phyloP scores from a whole-genome alignment of 2,329 filamentous ascomycete genomes.

The Penicillium griseofulvum region DNA sequence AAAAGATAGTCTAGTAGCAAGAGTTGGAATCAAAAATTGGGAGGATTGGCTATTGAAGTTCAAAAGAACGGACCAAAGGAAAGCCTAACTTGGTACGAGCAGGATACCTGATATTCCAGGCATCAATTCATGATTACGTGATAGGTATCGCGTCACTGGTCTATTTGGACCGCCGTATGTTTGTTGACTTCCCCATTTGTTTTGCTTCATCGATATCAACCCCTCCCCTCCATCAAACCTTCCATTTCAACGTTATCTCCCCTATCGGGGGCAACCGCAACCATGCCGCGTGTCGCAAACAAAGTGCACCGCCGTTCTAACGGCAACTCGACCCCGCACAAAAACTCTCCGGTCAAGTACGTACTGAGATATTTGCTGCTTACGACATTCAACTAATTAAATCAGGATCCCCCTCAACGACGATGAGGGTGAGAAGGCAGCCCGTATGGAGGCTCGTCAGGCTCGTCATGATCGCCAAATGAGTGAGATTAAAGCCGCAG shows the following conservation, averaged over 20 bases:
- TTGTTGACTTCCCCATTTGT: constrained; percentile 32
- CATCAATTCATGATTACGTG: constrained; percentile 7
- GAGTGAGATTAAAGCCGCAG: constrained; percentile 83
- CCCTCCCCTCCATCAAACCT: constrained; percentile 13
- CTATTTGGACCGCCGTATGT: constrained; percentile 33
- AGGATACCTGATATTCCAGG: constrained; percentile 6
- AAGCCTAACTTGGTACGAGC: background rate
- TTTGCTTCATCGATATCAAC: constrained; percentile 20
- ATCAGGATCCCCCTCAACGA: constrained; percentile 90
- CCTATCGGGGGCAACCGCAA: constrained; percentile 30
- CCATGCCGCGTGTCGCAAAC: constrained; percentile 58
- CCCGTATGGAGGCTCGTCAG: constrained; percentile 80
- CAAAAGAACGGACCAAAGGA: background rate
- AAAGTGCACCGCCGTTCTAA: constrained; percentile 47
- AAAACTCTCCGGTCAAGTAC: constrained; percentile 52
- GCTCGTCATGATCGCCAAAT: constrained; percentile 86
- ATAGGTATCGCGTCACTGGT: constrained; percentile 22
- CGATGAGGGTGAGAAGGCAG: constrained; percentile 87
- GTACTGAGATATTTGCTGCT: constrained; percentile 14
- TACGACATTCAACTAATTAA: constrained; percentile 13
- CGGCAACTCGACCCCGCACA: constrained; percentile 51
- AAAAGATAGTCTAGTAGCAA: background rate
- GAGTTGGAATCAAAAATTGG: background rate
- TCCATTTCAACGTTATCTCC: constrained; percentile 15
- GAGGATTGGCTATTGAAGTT: background rate